Evolutionary conservation across 805 yeast genomes (phyloP), one percentile per base, ranked within the genome.

Genomic region (Isabelozyma heimii): DNA sequence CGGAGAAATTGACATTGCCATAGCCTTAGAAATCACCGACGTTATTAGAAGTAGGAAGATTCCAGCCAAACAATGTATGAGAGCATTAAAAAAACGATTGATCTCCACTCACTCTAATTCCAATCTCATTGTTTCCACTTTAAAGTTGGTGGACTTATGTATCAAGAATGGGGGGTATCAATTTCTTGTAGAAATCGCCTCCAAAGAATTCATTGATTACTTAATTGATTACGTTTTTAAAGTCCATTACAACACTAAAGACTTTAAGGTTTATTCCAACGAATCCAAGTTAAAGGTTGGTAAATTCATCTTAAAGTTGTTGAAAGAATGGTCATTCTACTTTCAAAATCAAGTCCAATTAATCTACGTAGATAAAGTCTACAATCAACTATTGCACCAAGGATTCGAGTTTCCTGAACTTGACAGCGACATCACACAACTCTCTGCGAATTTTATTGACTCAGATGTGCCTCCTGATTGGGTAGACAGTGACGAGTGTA

Each of bases 391-490:
- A 49, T 73, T 77, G 47, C 65, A 70, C 39, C 87, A 86, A 49
- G 91, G 85, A 1, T 81, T 81, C 55, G 71, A 75, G 46, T 90
- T 91, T 59, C 96, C 96, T 0, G 70, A 70, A 24, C 61, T 65
- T 26, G 64, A 66, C 35, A 48, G 48, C 15, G 47, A 47, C 12
- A 55, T 51, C 26, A 73, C 78, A 4, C 61, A 61, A 27, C 61
- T 69, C 17, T 75, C 74, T 44, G 65, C 75, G 30, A 70, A 70
- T 15, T 82, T 91, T 64, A 81, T 92, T 44, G 97, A 92, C 59
- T 81, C 97, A 1, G 87, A 83, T 52, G 91, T 91, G 4, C 97
- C 99, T 1, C 98, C 99, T 0, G 97, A 91, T 57, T 94, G 99
- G 99, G 85, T 88, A 17, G 99, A 94, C 61, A 87, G 91, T 9